These are phyloP conservation scores for Vigna unguiculata DNA, from an alignment of 306 rosid genomes.

Conservation along the genomic window DNA sequence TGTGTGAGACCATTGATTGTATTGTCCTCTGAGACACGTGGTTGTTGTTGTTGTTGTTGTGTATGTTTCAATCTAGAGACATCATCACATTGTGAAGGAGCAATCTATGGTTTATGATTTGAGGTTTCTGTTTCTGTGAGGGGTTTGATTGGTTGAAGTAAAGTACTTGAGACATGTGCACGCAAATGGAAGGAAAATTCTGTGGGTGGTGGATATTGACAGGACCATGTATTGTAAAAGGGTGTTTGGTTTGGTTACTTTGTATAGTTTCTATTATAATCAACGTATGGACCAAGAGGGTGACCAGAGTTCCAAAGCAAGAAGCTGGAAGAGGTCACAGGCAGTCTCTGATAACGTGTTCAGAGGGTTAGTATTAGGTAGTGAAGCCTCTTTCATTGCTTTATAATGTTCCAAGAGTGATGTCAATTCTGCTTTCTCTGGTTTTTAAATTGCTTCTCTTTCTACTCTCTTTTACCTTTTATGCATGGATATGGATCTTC, in stretches of 20 bases:
- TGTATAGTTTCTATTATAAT: slow-evolving; percentile 28
- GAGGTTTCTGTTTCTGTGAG: slow-evolving; percentile 6
- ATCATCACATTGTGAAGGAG: slow-evolving; percentile 30
- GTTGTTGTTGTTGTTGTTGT: slow-evolving; percentile 15
- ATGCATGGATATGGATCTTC: background rate
- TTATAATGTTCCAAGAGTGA: slow-evolving; percentile 20
- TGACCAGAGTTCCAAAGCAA: slow-evolving; percentile 40
- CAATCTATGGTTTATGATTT: slow-evolving; percentile 26
- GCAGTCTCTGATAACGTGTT: slow-evolving; percentile 34
- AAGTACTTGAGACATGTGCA: slow-evolving; percentile 9
- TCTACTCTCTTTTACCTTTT: background rate
- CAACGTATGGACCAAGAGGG: slow-evolving; percentile 21
- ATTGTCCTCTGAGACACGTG: slow-evolving; percentile 32
- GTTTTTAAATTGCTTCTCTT: slow-evolving; percentile 15
- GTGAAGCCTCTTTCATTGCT: slow-evolving; percentile 24
- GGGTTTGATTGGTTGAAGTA: slow-evolving; percentile 29
- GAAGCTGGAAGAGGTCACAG: slow-evolving; percentile 39
- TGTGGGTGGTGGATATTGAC: slow-evolving; percentile 28
- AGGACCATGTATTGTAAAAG: slow-evolving; percentile 24
- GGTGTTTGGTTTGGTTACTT: slow-evolving; percentile 9
- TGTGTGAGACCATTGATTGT: slow-evolving; percentile 20
- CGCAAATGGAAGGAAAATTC: slow-evolving; percentile 15
- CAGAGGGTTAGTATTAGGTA: slow-evolving; percentile 27
- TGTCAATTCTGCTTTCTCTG: slow-evolving; percentile 34
- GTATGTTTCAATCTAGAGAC: slow-evolving; percentile 20